These are phyloP conservation scores for Dendrobium chrysotoxum DNA, from an alignment of 106 monocot genomes.

Conservation along the genomic window DNA sequence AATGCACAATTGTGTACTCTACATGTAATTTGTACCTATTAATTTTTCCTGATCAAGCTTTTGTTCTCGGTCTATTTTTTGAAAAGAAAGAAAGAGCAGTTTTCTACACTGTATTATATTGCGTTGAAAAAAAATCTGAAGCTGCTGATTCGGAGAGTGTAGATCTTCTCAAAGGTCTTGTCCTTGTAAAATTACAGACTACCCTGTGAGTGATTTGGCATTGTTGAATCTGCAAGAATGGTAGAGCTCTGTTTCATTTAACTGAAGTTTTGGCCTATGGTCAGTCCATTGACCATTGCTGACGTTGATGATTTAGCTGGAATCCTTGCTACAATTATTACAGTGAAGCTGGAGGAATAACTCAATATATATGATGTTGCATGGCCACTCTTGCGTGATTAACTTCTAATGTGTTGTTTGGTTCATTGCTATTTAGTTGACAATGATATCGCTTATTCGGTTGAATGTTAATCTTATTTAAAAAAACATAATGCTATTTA, in stretches of 20 bases:
- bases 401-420: not conserved
- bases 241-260: not conserved
- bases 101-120: too few relatives aligned
- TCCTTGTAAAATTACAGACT: not conserved
- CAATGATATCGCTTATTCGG: not conserved
- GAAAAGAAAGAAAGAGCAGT: too few relatives aligned
- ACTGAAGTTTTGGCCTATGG: not conserved
- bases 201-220: not conserved
- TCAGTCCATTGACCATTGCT: not conserved
- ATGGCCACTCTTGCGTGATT: not conserved
- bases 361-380: not conserved
- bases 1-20: too few relatives aligned
- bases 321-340: not conserved
- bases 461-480: not conserved
- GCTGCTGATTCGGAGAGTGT: not conserved
- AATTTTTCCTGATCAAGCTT: too few relatives aligned
- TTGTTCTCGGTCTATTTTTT: too few relatives aligned
- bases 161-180: not conserved
- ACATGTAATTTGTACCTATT: too few relatives aligned
- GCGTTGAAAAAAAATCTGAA: too few relatives aligned
- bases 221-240: not conserved
- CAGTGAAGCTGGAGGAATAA: conserved; percentile 1
- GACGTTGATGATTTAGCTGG: not conserved
- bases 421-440: not conserved
- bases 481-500: too few relatives aligned